phyloP scores from a whole-genome alignment of 164 flowering plant genomes.

The Cinnamomum micranthum region DNA sequence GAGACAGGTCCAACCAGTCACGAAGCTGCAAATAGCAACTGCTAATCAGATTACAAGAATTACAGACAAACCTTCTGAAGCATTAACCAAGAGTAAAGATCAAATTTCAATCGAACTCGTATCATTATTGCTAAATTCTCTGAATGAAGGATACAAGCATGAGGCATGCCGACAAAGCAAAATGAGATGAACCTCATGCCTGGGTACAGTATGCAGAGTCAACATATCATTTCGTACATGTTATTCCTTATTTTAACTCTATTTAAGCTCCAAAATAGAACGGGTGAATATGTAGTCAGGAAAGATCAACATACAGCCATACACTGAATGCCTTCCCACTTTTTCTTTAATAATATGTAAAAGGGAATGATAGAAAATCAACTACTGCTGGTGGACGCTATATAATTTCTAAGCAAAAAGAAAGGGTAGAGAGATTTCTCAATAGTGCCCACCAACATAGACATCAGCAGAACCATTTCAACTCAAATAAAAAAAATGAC shows the following conservation, averaged over 20 bases:
- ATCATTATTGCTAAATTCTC: background rate
- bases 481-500: too few relatives aligned
- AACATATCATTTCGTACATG: too few relatives aligned
- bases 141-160: background rate
- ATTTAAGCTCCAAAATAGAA: too few relatives aligned
- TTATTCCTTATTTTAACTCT: background rate
- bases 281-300: background rate
- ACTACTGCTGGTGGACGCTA: background rate
- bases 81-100: background rate
- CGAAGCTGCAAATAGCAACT: slow-evolving; percentile 60
- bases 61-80: background rate
- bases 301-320: background rate
- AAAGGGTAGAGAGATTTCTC: background rate
- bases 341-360: too few relatives aligned
- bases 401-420: too few relatives aligned
- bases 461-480: background rate
- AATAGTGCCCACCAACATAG: background rate
- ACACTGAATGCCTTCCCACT: background rate
- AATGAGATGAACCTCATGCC: background rate
- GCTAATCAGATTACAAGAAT: background rate
- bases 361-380: background rate
- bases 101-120: background rate
- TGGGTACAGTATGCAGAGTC: background rate
- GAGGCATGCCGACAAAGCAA: background rate
- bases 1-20: slow-evolving; percentile 98